Conservation (phyloP, 2,329 filamentous ascomycete species). For the Chalaropsis thielavioides region DNA sequence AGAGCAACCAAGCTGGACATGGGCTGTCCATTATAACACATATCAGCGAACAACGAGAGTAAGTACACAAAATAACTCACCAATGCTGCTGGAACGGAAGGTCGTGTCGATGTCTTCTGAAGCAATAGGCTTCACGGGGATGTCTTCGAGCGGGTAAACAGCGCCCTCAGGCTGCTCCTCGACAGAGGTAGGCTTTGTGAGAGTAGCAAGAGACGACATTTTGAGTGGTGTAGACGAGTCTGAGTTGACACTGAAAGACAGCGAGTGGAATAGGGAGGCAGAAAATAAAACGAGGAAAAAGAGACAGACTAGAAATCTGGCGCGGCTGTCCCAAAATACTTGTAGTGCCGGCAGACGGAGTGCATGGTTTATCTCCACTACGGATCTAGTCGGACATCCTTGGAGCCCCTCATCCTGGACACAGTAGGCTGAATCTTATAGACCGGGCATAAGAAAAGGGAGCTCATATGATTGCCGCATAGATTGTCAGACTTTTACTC, state of each 20-base stretch:
- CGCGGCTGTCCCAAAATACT: background rate
- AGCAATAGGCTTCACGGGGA: slow-evolving; percentile 35
- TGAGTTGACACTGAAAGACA: slow-evolving; percentile 29
- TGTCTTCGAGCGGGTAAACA: slow-evolving; percentile 42
- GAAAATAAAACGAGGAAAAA: background rate
- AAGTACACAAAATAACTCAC: slow-evolving; percentile 25
- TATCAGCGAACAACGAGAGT: background rate
- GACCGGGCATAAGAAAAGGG: background rate
- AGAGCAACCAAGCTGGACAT: background rate
- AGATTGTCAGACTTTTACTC: background rate
- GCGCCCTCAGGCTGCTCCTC: slow-evolving; percentile 19
- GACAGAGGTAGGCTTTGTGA: slow-evolving; percentile 16
- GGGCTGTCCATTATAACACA: background rate
- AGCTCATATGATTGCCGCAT: background rate
- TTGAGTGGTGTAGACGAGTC: slow-evolving; percentile 15
- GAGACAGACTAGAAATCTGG: background rate
- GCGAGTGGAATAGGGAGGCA: background rate
- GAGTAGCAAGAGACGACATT: background rate
- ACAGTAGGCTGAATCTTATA: background rate
- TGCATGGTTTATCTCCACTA: background rate
- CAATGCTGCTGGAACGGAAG: slow-evolving; percentile 47
- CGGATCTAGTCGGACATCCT: background rate
- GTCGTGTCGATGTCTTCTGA: slow-evolving; percentile 45
- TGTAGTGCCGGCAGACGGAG: slow-evolving; percentile 1
- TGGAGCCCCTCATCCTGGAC: background rate